Conservation (phyloP, 192 early-diverging fungal genomes). For the Backusella luteola region DNA sequence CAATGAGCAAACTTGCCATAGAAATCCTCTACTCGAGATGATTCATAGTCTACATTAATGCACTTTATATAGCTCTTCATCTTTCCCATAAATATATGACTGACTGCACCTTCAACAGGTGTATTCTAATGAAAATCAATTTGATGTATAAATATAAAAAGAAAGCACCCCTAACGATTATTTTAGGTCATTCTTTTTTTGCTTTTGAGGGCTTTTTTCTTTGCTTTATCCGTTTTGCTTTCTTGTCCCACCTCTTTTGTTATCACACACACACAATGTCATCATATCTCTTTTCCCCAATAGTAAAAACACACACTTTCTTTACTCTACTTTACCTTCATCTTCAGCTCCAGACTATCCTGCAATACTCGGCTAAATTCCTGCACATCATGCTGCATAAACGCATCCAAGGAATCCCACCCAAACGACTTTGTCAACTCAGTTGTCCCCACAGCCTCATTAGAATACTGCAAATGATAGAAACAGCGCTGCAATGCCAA, state of each 20-base stretch:
- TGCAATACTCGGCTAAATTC: conserved; percentile 97
- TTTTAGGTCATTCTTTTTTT: background rate
- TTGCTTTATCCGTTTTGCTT: background rate
- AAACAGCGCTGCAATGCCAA: conserved; percentile 94
- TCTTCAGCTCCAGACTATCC: conserved; percentile 95
- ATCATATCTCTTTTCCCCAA: too few species aligned
- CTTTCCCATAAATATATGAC: conserved; percentile 88
- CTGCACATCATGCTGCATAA: conserved; percentile 98
- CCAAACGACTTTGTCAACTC: conserved; percentile 98
- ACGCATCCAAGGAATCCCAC: conserved; percentile 93
- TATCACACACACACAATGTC: background rate
- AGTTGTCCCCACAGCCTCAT: conserved; percentile 78
- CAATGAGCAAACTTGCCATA: conserved; percentile 57
- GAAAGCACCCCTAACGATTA: background rate
- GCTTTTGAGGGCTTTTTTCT: background rate
- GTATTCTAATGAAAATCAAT: conserved; percentile 57
- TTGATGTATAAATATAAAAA: background rate
- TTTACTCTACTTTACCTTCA: conserved; percentile 85
- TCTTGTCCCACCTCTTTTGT: background rate
- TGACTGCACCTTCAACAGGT: conserved; percentile 86
- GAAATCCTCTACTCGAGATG: conserved; percentile 91
- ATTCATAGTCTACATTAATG: conserved; percentile 92
- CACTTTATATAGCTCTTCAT: conserved; percentile 98
- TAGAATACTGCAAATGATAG: conserved; percentile 79
- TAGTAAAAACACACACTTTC: background rate